phyloP scores from a whole-genome alignment of 495 filamentous ascomycete species.

The Xylaria flabelliformis region DNA sequence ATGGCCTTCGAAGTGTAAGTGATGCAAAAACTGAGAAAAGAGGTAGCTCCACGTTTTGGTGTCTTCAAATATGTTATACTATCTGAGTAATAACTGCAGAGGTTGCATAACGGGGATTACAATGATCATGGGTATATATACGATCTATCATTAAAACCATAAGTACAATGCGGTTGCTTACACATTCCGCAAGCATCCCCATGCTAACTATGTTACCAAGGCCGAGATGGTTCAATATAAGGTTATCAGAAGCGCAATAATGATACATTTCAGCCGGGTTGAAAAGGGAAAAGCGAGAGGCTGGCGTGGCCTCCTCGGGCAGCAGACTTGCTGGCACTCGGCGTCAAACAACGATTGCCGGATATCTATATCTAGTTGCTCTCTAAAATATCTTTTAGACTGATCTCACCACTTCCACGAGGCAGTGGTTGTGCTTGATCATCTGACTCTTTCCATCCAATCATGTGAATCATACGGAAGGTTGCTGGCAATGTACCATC shows the following conservation, averaged over 20 bases:
- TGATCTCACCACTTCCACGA: slow-evolving; percentile 82
- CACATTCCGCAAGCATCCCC: background rate
- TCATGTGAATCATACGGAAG: slow-evolving; percentile 95
- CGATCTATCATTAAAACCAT: background rate
- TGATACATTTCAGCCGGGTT: background rate
- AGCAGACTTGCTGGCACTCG: background rate
- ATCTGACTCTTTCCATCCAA: slow-evolving; percentile 92
- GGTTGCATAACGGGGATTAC: background rate
- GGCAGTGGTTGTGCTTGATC: slow-evolving; percentile 78
- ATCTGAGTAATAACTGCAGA: background rate
- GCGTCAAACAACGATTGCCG: slow-evolving; percentile 3
- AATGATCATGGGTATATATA: background rate
- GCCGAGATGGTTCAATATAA: background rate
- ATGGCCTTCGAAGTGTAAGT: background rate
- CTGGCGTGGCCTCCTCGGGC: background rate
- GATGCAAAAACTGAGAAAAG: background rate
- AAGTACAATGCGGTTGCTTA: background rate
- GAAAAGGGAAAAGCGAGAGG: background rate
- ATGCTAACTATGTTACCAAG: background rate
- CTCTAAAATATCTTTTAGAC: slow-evolving; percentile 80
- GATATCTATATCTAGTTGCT: slow-evolving; percentile 35
- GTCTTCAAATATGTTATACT: background rate
- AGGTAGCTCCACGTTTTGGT: background rate
- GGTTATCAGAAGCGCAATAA: background rate
- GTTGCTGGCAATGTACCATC: slow-evolving; percentile 81